These are phyloP conservation scores for Cardiospermum halicacabum DNA, from an alignment of 345 rosid species.

Conservation along the genomic window DNA sequence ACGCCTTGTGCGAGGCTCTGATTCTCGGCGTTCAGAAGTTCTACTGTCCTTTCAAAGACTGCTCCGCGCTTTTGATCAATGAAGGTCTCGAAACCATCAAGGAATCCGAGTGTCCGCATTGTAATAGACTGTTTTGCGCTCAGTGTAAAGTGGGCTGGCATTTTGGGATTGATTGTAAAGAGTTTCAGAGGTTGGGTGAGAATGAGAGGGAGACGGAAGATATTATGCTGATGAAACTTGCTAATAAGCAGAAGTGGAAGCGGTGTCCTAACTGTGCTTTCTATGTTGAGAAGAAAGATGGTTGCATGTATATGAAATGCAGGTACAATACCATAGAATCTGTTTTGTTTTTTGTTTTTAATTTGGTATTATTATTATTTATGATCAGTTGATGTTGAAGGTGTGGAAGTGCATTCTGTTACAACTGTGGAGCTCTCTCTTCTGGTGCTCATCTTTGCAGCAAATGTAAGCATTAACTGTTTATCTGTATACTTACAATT, in stretches of 20 bases:
- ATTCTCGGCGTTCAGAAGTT: constrained; percentile 30
- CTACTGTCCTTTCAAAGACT: constrained; percentile 36
- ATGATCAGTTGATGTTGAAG: constrained; percentile 14
- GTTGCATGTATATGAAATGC: constrained; percentile 39
- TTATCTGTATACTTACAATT: neutral
- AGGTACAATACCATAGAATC: too few species aligned
- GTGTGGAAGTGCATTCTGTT: constrained; percentile 47
- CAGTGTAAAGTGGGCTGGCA: constrained; percentile 55
- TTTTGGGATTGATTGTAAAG: constrained; percentile 24
- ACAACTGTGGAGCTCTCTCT: constrained; percentile 30
- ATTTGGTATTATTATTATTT: neutral
- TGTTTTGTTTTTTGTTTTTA: neutral
- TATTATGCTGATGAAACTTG: constrained; percentile 34
- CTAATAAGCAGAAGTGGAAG: constrained; percentile 33
- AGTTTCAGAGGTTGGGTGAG: constrained; percentile 33
- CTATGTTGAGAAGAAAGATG: constrained; percentile 38
- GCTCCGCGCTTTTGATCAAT: constrained; percentile 38
- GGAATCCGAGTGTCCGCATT: constrained; percentile 37
- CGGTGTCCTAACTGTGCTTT: constrained; percentile 40
- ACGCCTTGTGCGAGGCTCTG: constrained; percentile 41
- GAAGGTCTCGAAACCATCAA: constrained; percentile 20
- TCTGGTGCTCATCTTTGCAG: constrained; percentile 18
- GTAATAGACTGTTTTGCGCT: constrained; percentile 40
- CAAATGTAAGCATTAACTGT: constrained; percentile 15
- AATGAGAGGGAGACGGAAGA: constrained; percentile 41